Evolutionary conservation across 176 grass and related monocot genomes (phyloP), one percentile per base, ranked within the genome.

Genomic region (Aegilops bicornis): DNA sequence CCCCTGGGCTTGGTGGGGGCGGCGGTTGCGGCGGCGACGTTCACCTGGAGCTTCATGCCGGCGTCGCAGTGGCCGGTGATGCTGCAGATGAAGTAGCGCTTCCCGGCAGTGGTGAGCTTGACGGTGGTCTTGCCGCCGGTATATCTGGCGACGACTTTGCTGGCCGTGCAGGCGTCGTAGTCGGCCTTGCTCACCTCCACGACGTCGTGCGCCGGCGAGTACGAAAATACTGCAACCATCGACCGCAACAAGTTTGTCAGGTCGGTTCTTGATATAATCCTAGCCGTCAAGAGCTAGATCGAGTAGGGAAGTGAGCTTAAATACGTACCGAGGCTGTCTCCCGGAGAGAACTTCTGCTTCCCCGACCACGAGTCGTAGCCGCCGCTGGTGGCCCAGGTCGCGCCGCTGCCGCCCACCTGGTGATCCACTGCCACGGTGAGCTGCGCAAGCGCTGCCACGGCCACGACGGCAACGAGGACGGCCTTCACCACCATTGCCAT

Each of bases 61-160:
- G 62, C 20, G 73, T 33, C 42, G 88, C 96, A 95, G 89, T 95
- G 96, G 7, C 88, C 88, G 10, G 85, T 35, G 6, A 93, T 19
- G 59, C 88, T 86, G 81, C 93, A 98, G 89, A 98, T 98, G 91
- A 98, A 98, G 86, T 98, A 95, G 63, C 6, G 83, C 86, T 78
- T 91, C 14, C 96, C 93, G 5, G 91, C 60, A 17, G 50, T 4
- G 33, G 67, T 2, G 36, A 98, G 93, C 80, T 77, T 81, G 67
- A 95, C 15, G 42, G 68, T 79, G 71, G 88, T 86, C 70, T 6
- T 19, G 60, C 89, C 86, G 50, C 27, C 78, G 17, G 20, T 84
- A 67, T 88, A 59, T 2, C 62, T 81, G 62, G 45, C 79, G 32
- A 98, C 0, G 16, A 89, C 10, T 78, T 17, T 92, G 93, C 24